phyloP scores from a whole-genome alignment of 1,139 yeast genomes.

The Blastobotrys serpentis region DNA sequence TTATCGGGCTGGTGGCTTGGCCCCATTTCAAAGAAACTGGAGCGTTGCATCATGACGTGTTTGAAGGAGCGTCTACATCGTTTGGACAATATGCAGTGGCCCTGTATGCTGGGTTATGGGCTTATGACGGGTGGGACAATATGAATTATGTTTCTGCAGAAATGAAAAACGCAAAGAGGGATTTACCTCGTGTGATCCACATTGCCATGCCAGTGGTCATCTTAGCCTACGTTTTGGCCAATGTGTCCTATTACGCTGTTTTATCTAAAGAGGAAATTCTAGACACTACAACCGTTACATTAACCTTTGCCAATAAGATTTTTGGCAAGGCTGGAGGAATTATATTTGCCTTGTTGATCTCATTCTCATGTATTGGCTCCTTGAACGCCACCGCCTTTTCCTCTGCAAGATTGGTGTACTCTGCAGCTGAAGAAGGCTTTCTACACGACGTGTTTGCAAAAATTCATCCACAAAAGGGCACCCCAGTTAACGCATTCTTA shows the following conservation, averaged over 20 bases:
- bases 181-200: slow-evolving; percentile 43
- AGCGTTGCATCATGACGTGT: slow-evolving; percentile 29
- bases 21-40: slow-evolving; percentile 27
- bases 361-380: slow-evolving; percentile 44
- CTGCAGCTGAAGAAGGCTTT: slow-evolving; percentile 40
- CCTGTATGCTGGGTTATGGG: slow-evolving; percentile 46
- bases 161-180: slow-evolving; percentile 40
- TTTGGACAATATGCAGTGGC: slow-evolving; percentile 42
- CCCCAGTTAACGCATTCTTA: slow-evolving; percentile 41
- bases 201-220: slow-evolving; percentile 45
- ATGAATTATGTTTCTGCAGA: slow-evolving; percentile 45
- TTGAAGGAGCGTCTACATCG: slow-evolving; percentile 34
- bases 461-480: slow-evolving; percentile 31
- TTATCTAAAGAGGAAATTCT: slow-evolving; percentile 37
- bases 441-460: slow-evolving; percentile 38
- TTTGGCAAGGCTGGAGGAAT: slow-evolving; percentile 36
- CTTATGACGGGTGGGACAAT: slow-evolving; percentile 49
- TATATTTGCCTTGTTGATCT: slow-evolving; percentile 39
- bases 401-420: slow-evolving; percentile 40
- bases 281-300: slow-evolving; percentile 40
- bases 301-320: slow-evolving; percentile 38
- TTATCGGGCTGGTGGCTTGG: slow-evolving; percentile 36
- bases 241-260: slow-evolving; percentile 41
- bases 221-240: slow-evolving; percentile 40
- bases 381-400: slow-evolving; percentile 43